Evolutionary conservation across 371 early-diverging fungal genomes (phyloP).

Genomic region (Dichotomocladium elegans): DNA sequence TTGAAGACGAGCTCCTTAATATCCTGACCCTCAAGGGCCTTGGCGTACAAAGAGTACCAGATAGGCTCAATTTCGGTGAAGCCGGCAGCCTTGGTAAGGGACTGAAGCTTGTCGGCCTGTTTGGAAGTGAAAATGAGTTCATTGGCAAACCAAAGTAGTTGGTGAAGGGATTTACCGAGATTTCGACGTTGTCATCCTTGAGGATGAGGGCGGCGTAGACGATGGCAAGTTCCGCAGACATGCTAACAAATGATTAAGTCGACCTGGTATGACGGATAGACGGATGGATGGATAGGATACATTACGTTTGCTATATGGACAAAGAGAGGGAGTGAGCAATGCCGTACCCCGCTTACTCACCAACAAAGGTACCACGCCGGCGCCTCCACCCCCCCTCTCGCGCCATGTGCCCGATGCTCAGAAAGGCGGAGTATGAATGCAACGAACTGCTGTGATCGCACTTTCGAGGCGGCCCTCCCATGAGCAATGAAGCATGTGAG

Average conservation of each 20-base stretch:
- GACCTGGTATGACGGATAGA: slow-evolving; percentile 8
- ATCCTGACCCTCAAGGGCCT: slow-evolving; percentile 95
- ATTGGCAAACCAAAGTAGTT: background rate
- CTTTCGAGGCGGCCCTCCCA: too few relatives aligned
- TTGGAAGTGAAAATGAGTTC: background rate
- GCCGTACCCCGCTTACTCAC: too few relatives aligned
- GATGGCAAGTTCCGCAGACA: slow-evolving; percentile 85
- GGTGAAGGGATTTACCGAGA: slow-evolving; percentile 67
- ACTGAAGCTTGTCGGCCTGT: slow-evolving; percentile 93
- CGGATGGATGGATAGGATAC: background rate
- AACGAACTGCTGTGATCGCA: too few relatives aligned
- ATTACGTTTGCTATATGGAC: background rate
- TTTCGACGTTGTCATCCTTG: slow-evolving; percentile 93
- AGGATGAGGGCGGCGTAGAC: slow-evolving; percentile 98
- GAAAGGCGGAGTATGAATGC: too few relatives aligned
- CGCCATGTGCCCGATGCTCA: too few relatives aligned
- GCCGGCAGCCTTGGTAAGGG: slow-evolving; percentile 90
- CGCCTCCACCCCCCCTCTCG: too few relatives aligned
- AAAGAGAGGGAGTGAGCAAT: background rate
- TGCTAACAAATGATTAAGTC: slow-evolving; percentile 21
- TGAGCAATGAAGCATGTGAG: too few relatives aligned
- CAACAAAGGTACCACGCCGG: too few relatives aligned
- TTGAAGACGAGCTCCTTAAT: slow-evolving; percentile 86
- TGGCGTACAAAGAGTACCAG: slow-evolving; percentile 96
- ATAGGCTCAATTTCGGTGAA: slow-evolving; percentile 86